Percentiles rank a stretch among this genome's conserved stretches.
phyloP scores from a whole-genome alignment of 176 grass and related monocot species.

The Oryza rufipogon region DNA sequence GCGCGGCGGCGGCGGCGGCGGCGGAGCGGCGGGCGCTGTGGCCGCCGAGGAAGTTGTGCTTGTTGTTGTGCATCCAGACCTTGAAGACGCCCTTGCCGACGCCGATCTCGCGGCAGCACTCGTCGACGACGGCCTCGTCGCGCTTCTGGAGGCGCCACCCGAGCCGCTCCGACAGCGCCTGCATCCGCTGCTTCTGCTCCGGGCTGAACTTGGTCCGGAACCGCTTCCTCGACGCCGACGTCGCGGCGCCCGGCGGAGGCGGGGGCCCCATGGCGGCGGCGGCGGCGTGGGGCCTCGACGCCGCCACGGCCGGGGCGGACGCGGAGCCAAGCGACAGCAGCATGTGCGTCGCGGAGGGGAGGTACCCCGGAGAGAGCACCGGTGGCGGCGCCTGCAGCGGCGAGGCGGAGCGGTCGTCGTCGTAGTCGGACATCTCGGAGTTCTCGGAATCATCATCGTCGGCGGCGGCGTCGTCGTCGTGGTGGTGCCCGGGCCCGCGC shows the following conservation, averaged over 20 bases:
- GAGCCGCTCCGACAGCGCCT: slow-evolving; percentile 70
- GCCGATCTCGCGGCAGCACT: slow-evolving; percentile 77
- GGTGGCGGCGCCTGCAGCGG: slow-evolving; percentile 30
- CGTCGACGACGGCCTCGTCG: slow-evolving; percentile 63
- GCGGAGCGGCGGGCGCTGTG: slow-evolving; percentile 46
- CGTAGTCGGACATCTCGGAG: slow-evolving; percentile 50
- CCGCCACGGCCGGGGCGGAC: background rate
- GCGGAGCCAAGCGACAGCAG: slow-evolving; percentile 47
- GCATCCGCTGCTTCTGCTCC: slow-evolving; percentile 86
- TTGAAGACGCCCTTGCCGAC: slow-evolving; percentile 85
- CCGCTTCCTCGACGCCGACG: slow-evolving; percentile 47
- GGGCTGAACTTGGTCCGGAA: slow-evolving; percentile 74
- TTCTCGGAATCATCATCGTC: slow-evolving; percentile 43
- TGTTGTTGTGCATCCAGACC: slow-evolving; percentile 99
- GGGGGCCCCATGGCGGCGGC: background rate
- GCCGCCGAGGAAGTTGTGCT: slow-evolving; percentile 77
- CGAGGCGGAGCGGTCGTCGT: slow-evolving; percentile 31
- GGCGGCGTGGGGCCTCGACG: background rate
- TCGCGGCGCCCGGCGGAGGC: background rate
- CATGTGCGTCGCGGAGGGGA: slow-evolving; percentile 63
- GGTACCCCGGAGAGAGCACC: slow-evolving; percentile 6
- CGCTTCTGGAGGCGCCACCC: slow-evolving; percentile 88
- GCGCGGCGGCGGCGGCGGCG: background rate
- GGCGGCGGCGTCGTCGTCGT: slow-evolving; percentile 12
- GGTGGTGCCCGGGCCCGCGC: background rate